Evolutionary conservation across 192 early-diverging fungal genomes (phyloP).

Genomic region (Mortierella antarctica): DNA sequence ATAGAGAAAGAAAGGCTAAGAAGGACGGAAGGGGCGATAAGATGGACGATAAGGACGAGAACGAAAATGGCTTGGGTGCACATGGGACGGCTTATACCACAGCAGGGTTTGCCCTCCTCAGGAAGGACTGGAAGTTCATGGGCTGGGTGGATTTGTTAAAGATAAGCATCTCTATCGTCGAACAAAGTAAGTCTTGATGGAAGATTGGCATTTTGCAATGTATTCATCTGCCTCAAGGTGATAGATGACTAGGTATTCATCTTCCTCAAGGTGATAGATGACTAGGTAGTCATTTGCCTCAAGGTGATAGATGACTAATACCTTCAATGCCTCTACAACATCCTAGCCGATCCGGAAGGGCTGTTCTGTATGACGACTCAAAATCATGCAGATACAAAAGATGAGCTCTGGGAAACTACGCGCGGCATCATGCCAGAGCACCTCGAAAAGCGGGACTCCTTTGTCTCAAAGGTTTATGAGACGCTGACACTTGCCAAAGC

Average conservation of each 20-base stretch:
- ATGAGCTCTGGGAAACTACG: conserved; percentile 30
- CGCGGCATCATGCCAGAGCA: conserved; percentile 27
- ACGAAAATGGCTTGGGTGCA: background rate
- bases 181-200: conserved; percentile 30
- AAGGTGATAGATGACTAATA: background rate
- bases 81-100: background rate
- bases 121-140: conserved; percentile 44
- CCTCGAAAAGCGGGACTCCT: conserved; percentile 21
- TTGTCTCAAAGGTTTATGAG: conserved; percentile 34
- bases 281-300: background rate
- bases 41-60: background rate
- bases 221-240: background rate
- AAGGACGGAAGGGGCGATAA: background rate
- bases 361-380: conserved; percentile 35
- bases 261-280: background rate
- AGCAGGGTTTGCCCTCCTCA: conserved; percentile 4
- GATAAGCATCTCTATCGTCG: conserved; percentile 23
- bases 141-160: conserved; percentile 37
- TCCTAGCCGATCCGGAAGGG: conserved; percentile 37
- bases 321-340: background rate
- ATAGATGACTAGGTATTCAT: background rate
- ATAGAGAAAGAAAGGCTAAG: background rate
- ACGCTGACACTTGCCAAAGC: conserved; percentile 22
- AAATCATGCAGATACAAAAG: conserved; percentile 17
- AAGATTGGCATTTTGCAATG: background rate